Base-by-base conservation (phyloP, 805 yeast genomes). In the Schwanniomyces sp. region DNA sequence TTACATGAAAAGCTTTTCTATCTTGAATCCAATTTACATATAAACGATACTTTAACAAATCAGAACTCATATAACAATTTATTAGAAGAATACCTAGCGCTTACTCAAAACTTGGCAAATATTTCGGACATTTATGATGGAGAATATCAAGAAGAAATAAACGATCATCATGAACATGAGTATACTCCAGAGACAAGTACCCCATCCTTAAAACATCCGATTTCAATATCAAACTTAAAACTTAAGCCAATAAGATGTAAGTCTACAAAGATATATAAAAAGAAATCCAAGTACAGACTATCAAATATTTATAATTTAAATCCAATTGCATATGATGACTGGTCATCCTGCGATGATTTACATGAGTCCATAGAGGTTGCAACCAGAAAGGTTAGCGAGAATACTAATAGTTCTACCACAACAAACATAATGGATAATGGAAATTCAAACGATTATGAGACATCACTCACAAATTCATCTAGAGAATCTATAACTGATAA, bases 171-270 rank as follows among this genome's bases (percentile, higher is more conserved):
- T 10, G 24, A 39, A 7, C 39, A 40, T 17, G 21, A 39, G 2
- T n/a, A 14, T 8, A 9, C 29, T 3, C 30, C 21, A 14, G 21
- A 25, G n/a, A 39, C 21, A 6, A 30, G 26, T 18, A 40, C 52
- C 1, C 46, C 48, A n/a, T 27, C 34, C 2, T 51, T 60, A 38
- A 47, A 49, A 6, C 57, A 56, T 43, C 47, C 59, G 26, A 50
- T 53, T 11, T 72, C 77, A n/a, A 54, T 72, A 14, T 66, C 74
- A 2, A 63, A 66, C 52, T 58, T 74, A 41, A 58, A 59, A 40
- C 57, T 74, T 43, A 72, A 71, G 53, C 78, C 78, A 5, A 63
- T 74, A n/a, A 52, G 69, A 44, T 70, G 76, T 52, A 56, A 48
- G 45, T 52, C 53, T 25, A 58, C 62, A 25, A 67, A 63, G 46